Conservation (phyloP, 441 rosid species). For the Euphorbia celastroides region DNA sequence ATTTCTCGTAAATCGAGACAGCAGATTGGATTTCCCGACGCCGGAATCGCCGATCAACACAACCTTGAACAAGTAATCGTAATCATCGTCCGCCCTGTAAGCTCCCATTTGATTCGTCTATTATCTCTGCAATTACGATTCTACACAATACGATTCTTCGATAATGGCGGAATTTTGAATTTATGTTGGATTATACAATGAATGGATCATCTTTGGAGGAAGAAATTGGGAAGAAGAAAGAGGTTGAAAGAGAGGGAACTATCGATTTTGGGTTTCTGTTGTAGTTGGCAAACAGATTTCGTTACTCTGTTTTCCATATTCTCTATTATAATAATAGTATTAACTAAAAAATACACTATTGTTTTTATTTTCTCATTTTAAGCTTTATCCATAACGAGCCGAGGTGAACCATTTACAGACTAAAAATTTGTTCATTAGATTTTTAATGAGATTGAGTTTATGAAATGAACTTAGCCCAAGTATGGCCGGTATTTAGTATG, state of each 20-base stretch:
- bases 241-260: not conserved
- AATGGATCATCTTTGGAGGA: not conserved
- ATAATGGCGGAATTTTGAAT: not conserved
- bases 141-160: not conserved
- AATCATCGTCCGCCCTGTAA: constrained; percentile 74
- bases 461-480: too few species aligned
- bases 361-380: too few species aligned
- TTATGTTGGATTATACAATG: not conserved
- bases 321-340: too few species aligned
- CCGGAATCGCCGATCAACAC: constrained; percentile 84
- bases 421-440: too few species aligned
- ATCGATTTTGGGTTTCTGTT: too few species aligned
- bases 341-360: too few species aligned
- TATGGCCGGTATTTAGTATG: too few species aligned
- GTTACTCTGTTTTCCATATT: too few species aligned
- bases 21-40: constrained; percentile 74
- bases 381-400: too few species aligned
- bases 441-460: too few species aligned
- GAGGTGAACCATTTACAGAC: too few species aligned
- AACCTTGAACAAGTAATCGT: constrained; percentile 79
- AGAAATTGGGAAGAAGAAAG: not conserved
- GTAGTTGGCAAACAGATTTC: too few species aligned
- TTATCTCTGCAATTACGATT: not conserved
- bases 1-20: constrained; percentile 66
- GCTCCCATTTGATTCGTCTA: constrained; percentile 40